These are phyloP conservation scores for Boletellus deceptivus DNA, from an alignment of 1,284 basidiomycete species.

Conservation along the genomic window DNA sequence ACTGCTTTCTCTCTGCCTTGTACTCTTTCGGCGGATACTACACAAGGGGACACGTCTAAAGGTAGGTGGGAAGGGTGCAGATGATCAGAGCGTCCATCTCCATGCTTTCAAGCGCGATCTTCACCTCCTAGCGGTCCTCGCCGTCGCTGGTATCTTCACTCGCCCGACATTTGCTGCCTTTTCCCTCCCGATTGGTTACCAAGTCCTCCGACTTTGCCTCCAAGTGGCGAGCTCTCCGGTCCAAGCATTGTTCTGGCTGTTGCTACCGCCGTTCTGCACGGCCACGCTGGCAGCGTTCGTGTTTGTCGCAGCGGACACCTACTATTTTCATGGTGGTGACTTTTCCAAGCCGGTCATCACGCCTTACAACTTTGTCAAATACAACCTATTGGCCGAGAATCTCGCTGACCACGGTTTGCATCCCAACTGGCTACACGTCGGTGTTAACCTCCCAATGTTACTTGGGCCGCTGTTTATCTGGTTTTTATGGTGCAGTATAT, in stretches of 20 bases:
- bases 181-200: slow-evolving; percentile 31
- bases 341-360: slow-evolving; percentile 28
- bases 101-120: slow-evolving; percentile 14
- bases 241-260: slow-evolving; percentile 4
- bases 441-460: slow-evolving; percentile 41
- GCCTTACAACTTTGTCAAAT: slow-evolving; percentile 40
- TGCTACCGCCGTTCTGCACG: slow-evolving; percentile 20
- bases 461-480: slow-evolving; percentile 35
- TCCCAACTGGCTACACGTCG: slow-evolving; percentile 40
- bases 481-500: slow-evolving; percentile 13
- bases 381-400: slow-evolving; percentile 39
- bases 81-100: neutral
- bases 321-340: slow-evolving; percentile 33
- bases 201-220: slow-evolving; percentile 20
- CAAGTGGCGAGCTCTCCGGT: slow-evolving; percentile 12
- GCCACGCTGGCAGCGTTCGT: slow-evolving; percentile 14
- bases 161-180: slow-evolving; percentile 40
- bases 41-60: neutral
- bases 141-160: slow-evolving; percentile 34
- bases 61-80: neutral
- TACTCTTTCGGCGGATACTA: slow-evolving; percentile 19
- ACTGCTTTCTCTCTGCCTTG: slow-evolving; percentile 33
- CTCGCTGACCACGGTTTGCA: slow-evolving; percentile 41
- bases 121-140: slow-evolving; percentile 25
- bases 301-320: slow-evolving; percentile 31